Evolutionary conservation across 1,139 yeast genomes (phyloP).

Genomic region (Arxiozyma slooffiae): DNA sequence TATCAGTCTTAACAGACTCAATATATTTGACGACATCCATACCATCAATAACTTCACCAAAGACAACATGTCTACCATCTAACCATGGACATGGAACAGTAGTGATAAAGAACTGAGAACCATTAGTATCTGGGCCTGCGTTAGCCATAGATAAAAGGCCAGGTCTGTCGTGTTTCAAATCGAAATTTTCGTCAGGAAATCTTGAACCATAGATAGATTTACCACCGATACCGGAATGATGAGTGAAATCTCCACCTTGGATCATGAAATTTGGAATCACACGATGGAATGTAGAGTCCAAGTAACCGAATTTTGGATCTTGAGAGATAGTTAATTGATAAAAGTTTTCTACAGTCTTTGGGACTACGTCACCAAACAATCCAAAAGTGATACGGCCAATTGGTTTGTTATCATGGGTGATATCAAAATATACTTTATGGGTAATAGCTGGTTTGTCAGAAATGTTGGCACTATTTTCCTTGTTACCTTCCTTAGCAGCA

Average conservation of each 20-base stretch:
- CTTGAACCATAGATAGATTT: conserved; percentile 62
- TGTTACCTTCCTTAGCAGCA: neutral
- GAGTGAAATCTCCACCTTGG: conserved; percentile 75
- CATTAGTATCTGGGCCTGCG: conserved; percentile 70
- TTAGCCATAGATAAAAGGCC: conserved; percentile 77
- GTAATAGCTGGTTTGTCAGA: conserved; percentile 33
- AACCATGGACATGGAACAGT: conserved; percentile 56
- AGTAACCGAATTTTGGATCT: conserved; percentile 40
- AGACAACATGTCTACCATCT: conserved; percentile 67
- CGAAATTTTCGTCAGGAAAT: conserved; percentile 63
- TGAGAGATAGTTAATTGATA: conserved; percentile 50
- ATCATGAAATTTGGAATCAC: conserved; percentile 69
- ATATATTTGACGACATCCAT: conserved; percentile 47
- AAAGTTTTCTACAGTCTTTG: conserved; percentile 65
- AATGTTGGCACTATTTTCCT: neutral
- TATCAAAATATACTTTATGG: conserved; percentile 46
- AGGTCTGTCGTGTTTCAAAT: conserved; percentile 50
- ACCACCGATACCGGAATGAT: conserved; percentile 65
- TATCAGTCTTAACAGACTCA: conserved; percentile 43
- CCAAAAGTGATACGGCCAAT: conserved; percentile 65
- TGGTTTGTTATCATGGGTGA: conserved; percentile 47
- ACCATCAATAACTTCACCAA: conserved; percentile 68
- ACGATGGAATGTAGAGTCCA: conserved; percentile 60
- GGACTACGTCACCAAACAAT: conserved; percentile 62
- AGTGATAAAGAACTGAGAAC: conserved; percentile 70